Base-by-base conservation (phyloP, 2,329 filamentous ascomycete species). In the Neonectria punicea region DNA sequence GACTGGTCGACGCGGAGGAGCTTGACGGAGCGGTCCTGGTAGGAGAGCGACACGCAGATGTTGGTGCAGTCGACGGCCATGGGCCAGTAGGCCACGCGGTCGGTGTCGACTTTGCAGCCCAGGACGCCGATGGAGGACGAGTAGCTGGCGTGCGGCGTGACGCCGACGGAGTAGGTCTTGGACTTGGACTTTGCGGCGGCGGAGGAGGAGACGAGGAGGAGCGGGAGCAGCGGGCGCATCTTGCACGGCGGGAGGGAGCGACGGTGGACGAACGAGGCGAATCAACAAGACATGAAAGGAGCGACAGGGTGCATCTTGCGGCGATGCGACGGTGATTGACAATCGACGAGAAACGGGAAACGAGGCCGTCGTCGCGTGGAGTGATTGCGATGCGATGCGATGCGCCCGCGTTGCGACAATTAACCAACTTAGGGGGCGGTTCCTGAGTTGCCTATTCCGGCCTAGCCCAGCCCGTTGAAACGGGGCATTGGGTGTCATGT, bases 81-180 rank as follows among this genome's bases (percentile, higher is more conserved):
- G 4, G 87, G 87, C 86, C 86, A 89, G 80, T 89, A 89, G 25
- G 87, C 87, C 60, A 89, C 80, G 63, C 87, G 85, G 77, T 89
- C 83, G 41, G 84, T 87, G 77, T 89, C 77, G 74, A 89, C 82
- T 73, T 88, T 86, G 82, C 87, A 89, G 34, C 87, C 87, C n/a
- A 86, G 80, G 0, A 89, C 87, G 41, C 87, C 87, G 62, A 88
- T 77, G 0, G 86, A 88, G 2, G 85, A 88, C 0, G 85, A 87
- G 79, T 83, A 89, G 69, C 80, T 81, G 66, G 85, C 85, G 76
- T 89, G 87, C 16, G 87, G 87, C 2, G 87, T 89, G 4, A 66
- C 78, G 72, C 74, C 77, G 22, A 79, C 74, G 10, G 75, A 74
- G 47, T 65, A 61, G 57, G 64, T 32, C 3, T 68, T 53, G 41